phyloP scores from a whole-genome alignment of 768 basidiomycete genomes.

The Macrocybe gigantea region DNA sequence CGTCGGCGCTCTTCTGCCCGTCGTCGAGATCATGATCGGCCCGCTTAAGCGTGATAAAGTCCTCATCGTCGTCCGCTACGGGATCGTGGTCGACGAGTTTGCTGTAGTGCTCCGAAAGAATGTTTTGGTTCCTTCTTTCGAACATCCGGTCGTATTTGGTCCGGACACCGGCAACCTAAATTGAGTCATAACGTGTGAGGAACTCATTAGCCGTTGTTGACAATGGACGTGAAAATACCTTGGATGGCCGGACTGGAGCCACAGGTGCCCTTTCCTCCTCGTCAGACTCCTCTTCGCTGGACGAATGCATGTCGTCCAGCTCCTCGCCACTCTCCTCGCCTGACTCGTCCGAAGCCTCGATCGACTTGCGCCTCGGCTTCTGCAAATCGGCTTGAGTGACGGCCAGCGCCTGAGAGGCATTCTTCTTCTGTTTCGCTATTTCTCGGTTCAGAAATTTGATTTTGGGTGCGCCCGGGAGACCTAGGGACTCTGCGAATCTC shows the following conservation, averaged over 20 bases:
- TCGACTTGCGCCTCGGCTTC: conserved; percentile 3
- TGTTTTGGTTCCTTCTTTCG: conserved; percentile 89
- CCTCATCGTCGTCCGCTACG: conserved; percentile 48
- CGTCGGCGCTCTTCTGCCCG: conserved; percentile 6
- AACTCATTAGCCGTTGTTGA: background rate
- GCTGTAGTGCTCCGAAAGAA: conserved; percentile 85
- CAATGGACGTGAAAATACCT: conserved; percentile 27
- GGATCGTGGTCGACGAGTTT: conserved; percentile 75
- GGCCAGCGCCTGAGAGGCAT: conserved; percentile 45
- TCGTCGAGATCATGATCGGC: conserved; percentile 71
- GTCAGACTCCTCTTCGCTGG: conserved; percentile 12
- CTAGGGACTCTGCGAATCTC: conserved; percentile 82
- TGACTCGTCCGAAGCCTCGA: conserved; percentile 11
- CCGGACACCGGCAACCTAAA: conserved; percentile 44
- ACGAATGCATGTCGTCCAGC: too few species aligned
- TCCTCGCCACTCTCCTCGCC: conserved; percentile 19
- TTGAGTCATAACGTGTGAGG: background rate
- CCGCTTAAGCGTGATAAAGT: conserved; percentile 94
- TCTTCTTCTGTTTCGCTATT: conserved; percentile 71
- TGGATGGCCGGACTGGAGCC: conserved; percentile 21
- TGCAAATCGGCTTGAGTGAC: conserved; percentile 18
- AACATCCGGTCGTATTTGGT: conserved; percentile 99
- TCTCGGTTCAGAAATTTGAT: conserved; percentile 80
- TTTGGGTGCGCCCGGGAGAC: conserved; percentile 91
- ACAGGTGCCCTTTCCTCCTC: conserved; percentile 14